Percentiles rank a stretch among this genome's conserved stretches.
These are phyloP conservation scores for Macrolepiota dolichaula DNA, from an alignment of 768 basidiomycete genomes.

Conservation along the genomic window DNA sequence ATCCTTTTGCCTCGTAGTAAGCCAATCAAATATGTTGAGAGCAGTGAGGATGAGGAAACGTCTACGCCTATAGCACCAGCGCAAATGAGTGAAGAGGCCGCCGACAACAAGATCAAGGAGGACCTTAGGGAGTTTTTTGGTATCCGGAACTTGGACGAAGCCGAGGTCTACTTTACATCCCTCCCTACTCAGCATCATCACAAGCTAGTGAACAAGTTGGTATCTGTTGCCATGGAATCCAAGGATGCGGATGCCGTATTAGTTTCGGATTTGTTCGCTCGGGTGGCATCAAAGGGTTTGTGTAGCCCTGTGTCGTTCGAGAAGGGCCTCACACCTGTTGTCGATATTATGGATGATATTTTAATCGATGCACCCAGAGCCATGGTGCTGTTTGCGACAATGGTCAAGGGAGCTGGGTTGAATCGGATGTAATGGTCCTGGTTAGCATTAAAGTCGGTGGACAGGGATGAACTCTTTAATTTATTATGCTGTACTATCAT, in stretches of 20 bases:
- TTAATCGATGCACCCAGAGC: constrained; percentile 90
- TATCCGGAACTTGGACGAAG: constrained; percentile 82
- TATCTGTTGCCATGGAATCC: constrained; percentile 69
- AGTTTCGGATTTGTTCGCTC: constrained; percentile 71
- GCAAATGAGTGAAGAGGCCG: constrained; percentile 65
- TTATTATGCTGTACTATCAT: constrained; percentile 57
- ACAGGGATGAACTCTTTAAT: constrained; percentile 55
- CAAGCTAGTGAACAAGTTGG: constrained; percentile 72
- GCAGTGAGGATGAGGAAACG: constrained; percentile 50
- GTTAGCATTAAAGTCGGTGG: constrained; percentile 59
- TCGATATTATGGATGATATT: constrained; percentile 83
- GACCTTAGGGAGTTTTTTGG: constrained; percentile 86
- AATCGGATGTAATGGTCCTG: constrained; percentile 55
- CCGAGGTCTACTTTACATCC: constrained; percentile 78
- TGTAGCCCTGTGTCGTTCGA: constrained; percentile 64
- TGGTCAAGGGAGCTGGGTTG: constrained; percentile 69
- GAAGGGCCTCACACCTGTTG: constrained; percentile 64
- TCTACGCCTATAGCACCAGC: constrained; percentile 28
- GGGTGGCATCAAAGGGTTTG: constrained; percentile 55
- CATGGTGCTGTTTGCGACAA: constrained; percentile 66
- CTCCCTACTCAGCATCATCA: constrained; percentile 64
- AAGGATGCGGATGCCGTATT: constrained; percentile 81
- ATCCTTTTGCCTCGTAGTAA: constrained; percentile 78
- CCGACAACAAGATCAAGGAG: constrained; percentile 73
- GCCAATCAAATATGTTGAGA: constrained; percentile 41